phyloP scores from a whole-genome alignment of 768 basidiomycete species.

The Bullera alba region DNA sequence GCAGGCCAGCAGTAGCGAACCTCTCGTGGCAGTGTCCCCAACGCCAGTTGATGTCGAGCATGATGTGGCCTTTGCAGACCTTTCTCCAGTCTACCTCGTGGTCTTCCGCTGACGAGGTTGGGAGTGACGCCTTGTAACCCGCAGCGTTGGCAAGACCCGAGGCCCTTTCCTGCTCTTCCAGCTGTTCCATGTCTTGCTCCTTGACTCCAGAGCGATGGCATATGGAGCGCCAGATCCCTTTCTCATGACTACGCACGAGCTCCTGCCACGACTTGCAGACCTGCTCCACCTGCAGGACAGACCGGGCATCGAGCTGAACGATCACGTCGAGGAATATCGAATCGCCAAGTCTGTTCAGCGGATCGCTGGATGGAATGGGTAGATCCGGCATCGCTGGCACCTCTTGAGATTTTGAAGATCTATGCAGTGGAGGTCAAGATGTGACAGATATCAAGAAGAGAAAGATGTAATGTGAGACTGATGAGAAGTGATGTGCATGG shows the following conservation, averaged over 20 bases:
- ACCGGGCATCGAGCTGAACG: conserved; percentile 7
- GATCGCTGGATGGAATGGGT: conserved; percentile 12
- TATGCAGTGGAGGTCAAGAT: no score
- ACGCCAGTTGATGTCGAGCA: conserved; percentile 20
- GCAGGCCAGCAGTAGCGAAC: conserved; percentile 15
- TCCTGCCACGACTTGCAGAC: conserved; percentile 17
- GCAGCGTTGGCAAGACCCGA: no score
- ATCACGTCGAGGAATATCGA: conserved; percentile 26
- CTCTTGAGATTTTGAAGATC: no score
- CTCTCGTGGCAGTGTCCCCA: conserved; percentile 13
- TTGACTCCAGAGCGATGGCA: conserved; percentile 9
- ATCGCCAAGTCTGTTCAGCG: conserved; percentile 17
- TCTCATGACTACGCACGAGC: conserved; percentile 2
- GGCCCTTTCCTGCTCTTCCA: conserved; percentile 4
- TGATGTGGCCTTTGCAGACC: conserved; percentile 7
- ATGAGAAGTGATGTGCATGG: no score
- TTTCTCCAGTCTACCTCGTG: conserved; percentile 21
- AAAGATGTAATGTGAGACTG: no score
- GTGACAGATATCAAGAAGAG: no score
- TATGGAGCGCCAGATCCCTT: conserved; percentile 11
- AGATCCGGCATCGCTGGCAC: no score
- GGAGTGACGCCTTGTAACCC: no score
- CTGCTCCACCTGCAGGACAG: conserved; percentile 4
- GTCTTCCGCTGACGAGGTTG: no score
- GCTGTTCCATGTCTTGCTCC: background rate